These are phyloP conservation scores for Rhodomyrtus psidioides DNA, from an alignment of 441 rosid genomes.

Conservation along the genomic window DNA sequence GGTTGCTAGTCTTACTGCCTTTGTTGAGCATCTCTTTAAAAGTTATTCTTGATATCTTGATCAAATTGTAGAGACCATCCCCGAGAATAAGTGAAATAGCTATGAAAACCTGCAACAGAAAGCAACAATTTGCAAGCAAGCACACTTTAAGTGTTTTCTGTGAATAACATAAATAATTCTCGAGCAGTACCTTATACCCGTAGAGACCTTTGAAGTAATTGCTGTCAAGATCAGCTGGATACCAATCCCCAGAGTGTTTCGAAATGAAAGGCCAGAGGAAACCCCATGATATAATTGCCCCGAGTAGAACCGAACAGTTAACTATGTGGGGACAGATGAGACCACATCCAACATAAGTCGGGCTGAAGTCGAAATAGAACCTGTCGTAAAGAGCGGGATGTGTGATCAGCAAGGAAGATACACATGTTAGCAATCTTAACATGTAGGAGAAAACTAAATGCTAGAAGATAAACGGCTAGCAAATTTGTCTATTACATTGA, in stretches of 20 bases:
- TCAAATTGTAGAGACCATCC: conserved; percentile 79
- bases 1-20: conserved; percentile 38
- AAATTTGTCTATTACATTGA: too few species aligned
- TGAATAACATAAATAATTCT: too few species aligned
- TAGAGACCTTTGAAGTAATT: conserved; percentile 88
- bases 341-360: conserved; percentile 87
- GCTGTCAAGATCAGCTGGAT: conserved; percentile 67
- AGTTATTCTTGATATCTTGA: conserved; percentile 62
- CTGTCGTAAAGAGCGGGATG: conserved; percentile 24
- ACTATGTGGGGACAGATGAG: conserved; percentile 92
- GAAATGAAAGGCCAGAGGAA: conserved; percentile 76
- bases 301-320: conserved; percentile 77
- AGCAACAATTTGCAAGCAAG: too few species aligned
- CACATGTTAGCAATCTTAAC: too few species aligned
- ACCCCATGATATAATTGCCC: conserved; percentile 88
- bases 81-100: conserved; percentile 82
- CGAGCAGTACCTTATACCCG: conserved; percentile 60
- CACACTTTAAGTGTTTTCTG: too few species aligned
- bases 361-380: conserved; percentile 87
- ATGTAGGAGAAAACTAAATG: too few species aligned
- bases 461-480: too few species aligned
- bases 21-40: conserved; percentile 47
- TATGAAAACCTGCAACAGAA: conserved; percentile 53
- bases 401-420: not conserved
- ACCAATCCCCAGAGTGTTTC: conserved; percentile 71